A percentile compares a stretch with the other conserved stretches of the same genome.
Evolutionary conservation across 305 asterid genomes (phyloP).

Genomic region (Andrographis paniculata): DNA sequence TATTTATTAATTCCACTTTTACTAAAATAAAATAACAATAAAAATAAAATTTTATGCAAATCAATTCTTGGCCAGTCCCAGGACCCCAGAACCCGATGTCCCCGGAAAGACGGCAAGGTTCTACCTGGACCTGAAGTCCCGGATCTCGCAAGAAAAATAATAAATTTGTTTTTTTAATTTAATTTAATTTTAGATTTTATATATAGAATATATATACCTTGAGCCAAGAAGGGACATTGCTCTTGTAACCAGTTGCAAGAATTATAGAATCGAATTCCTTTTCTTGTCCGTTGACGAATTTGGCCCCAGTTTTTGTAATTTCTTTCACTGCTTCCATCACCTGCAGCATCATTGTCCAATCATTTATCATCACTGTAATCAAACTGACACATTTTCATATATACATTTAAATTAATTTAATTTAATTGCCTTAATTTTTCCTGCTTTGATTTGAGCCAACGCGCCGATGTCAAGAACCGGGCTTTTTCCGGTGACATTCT

Average conservation of each 20-base stretch:
- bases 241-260: slow-evolving; percentile 90
- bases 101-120: background rate
- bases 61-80: too few relatives aligned
- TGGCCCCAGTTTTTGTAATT: slow-evolving; percentile 69
- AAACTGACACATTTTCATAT: too few relatives aligned
- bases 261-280: slow-evolving; percentile 68
- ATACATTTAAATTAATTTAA: background rate
- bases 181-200: too few relatives aligned
- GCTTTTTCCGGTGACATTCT: slow-evolving; percentile 82
- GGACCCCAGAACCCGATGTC: background rate
- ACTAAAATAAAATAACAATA: background rate
- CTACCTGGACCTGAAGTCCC: too few relatives aligned
- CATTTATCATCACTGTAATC: slow-evolving; percentile 19
- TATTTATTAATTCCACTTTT: background rate
- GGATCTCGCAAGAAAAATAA: too few relatives aligned
- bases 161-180: too few relatives aligned
- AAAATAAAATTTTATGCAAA: slow-evolving; percentile 2
- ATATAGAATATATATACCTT: slow-evolving; percentile 33
- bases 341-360: slow-evolving; percentile 23
- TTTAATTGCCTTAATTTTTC: slow-evolving; percentile 53
- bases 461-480: slow-evolving; percentile 95
- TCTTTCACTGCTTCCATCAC: slow-evolving; percentile 66
- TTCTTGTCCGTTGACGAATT: slow-evolving; percentile 74
- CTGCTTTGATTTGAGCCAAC: slow-evolving; percentile 50
- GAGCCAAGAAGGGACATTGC: slow-evolving; percentile 86